Percentiles rank a stretch among this genome's conserved stretches.
Conservation (phyloP, 2,329 filamentous ascomycete species). For the Fusarium torulosum region DNA sequence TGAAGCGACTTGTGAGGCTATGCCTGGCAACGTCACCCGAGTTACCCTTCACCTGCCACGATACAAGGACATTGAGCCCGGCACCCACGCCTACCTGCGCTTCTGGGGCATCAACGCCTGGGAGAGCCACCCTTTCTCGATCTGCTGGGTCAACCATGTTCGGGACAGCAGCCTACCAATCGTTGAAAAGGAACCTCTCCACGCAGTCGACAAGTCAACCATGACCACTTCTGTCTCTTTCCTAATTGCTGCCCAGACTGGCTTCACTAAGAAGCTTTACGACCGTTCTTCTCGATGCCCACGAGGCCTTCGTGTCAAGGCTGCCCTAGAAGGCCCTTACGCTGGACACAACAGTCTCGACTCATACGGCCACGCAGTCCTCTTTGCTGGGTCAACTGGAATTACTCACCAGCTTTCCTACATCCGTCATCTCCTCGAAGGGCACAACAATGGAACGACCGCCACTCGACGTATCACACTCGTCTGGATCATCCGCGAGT, state of each 20-base stretch:
- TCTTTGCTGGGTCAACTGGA: constrained; percentile 92
- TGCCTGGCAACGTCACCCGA: constrained; percentile 77
- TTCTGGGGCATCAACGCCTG: constrained; percentile 74
- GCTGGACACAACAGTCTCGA: constrained; percentile 84
- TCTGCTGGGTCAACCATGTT: constrained; percentile 77
- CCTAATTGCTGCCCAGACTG: constrained; percentile 87
- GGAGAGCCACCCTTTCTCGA: constrained; percentile 83
- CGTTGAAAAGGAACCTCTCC: constrained; percentile 58
- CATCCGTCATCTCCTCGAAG: constrained; percentile 79
- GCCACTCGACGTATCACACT: constrained; percentile 86
- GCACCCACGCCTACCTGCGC: constrained; percentile 81
- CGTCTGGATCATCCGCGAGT: constrained; percentile 92
- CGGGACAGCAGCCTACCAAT: constrained; percentile 56
- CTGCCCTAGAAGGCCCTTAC: constrained; percentile 91
- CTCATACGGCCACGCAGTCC: constrained; percentile 91
- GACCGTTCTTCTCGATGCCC: constrained; percentile 71
- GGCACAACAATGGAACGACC: constrained; percentile 76
- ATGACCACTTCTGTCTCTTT: constrained; percentile 76
- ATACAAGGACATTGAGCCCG: constrained; percentile 74
- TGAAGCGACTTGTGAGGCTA: constrained; percentile 73
- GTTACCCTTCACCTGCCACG: constrained; percentile 78
- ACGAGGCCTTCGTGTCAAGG: constrained; percentile 71
- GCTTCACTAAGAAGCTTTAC: constrained; percentile 87
- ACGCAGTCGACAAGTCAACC: constrained; percentile 56
- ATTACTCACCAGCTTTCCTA: constrained; percentile 97